Evolutionary conservation across 345 rosid species (phyloP).

Genomic region (Durio zibethinus): DNA sequence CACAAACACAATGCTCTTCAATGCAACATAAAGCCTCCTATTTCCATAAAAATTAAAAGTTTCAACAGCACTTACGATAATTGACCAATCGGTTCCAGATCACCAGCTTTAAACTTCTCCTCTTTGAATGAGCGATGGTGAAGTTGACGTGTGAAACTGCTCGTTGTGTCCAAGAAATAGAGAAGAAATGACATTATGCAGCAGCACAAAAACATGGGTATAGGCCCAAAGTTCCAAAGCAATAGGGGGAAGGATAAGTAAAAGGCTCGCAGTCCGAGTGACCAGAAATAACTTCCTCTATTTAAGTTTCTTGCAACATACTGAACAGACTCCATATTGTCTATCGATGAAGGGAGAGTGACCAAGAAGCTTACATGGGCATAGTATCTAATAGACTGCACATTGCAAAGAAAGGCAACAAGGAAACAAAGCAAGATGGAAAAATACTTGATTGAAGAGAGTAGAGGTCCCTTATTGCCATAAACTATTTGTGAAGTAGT

Average conservation of each 20-base stretch:
- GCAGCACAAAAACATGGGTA: conserved; percentile 83
- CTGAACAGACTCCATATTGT: conserved; percentile 50
- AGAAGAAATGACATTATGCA: conserved; percentile 55
- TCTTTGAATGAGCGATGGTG: conserved; percentile 50
- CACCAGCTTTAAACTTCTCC: conserved; percentile 26
- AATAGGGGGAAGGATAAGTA: conserved; percentile 86
- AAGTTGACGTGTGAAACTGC: conserved; percentile 57
- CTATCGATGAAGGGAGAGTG: conserved; percentile 61
- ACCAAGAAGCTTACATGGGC: conserved; percentile 82
- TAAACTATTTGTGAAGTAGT: conserved; percentile 43
- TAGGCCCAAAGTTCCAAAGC: conserved; percentile 88
- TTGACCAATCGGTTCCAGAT: conserved; percentile 39
- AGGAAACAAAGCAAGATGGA: conserved; percentile 80
- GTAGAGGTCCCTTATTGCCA: conserved; percentile 52
- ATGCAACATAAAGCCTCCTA: background rate
- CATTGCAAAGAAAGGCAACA: conserved; percentile 84
- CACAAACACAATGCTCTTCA: too few species aligned
- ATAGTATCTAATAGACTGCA: conserved; percentile 87
- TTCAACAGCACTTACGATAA: conserved; percentile 23
- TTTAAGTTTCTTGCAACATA: conserved; percentile 79
- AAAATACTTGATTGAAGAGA: conserved; percentile 79
- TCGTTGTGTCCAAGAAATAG: conserved; percentile 84
- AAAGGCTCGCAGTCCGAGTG: conserved; percentile 82
- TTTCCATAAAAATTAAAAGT: too few species aligned
- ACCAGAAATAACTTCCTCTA: conserved; percentile 90